Base-by-base conservation (phyloP, 768 basidiomycete genomes). In the Hygrocybe coccinea region DNA sequence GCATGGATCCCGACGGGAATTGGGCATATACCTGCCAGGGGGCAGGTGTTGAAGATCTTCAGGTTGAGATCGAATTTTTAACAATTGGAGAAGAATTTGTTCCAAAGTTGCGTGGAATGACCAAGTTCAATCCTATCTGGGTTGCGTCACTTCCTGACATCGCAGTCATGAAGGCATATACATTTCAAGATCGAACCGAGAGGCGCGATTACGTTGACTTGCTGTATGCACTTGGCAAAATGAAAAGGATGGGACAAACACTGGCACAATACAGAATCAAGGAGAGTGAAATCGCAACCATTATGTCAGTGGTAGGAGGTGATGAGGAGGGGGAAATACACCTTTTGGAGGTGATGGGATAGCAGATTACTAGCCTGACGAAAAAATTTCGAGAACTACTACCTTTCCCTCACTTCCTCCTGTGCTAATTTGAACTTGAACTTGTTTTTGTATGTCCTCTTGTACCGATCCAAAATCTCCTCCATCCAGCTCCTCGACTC, bases 391-490 rank as follows among this genome's bases (percentile, higher is more conserved):
- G 21, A 47, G 21, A 17, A 47, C 19, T 47, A 47, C 14, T 25
- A 25, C 25, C 25, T 47, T 21, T 47, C 46, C 19, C n/a, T 47
- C 46, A 47, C 46, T 29, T 47, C 46, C 22, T 47, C 45, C 45
- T 34, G 15, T 24, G 35, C 35, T 41, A 41, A 41, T 25, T 55
- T 55, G 54, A 55, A 29, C 44, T n/a, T 55, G 54, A 33, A 55
- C 54, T 41, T 55, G 54, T 25, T 25, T 55, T 55, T 55, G 46
- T 55, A 55, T 14, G 56, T 59, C 58, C 58, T 55, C 58, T 56
- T 56, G 43, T 52, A 59, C 46, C 44, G 54, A 56, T 59, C 54
- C 49, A 59, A 55, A 59, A 59, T 55, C 54, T 56, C 50, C 58
- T 59, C 58, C 55, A 59, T 45, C 50, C 43, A 21, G 43, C 58